A percentile compares a stretch with the other conserved stretches of the same genome.
phyloP scores from a whole-genome alignment of 75 land plant species.

The Selaginella moellendorffii region DNA sequence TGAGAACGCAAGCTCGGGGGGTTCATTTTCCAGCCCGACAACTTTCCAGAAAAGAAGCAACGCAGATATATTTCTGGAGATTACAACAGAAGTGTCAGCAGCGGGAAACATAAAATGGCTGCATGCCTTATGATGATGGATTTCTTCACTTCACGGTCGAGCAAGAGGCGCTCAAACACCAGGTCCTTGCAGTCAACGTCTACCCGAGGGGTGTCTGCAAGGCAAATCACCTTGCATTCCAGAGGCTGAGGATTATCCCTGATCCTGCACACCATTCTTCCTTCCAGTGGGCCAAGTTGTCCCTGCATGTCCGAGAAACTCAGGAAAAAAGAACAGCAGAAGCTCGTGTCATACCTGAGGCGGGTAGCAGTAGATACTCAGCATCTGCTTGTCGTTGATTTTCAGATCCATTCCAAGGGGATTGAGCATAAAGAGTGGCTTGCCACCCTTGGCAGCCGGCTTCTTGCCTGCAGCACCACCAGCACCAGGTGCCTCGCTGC shows the following conservation, averaged over 20 bases:
- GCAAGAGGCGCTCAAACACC: constrained; percentile 15
- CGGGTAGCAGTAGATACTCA: constrained; percentile 23
- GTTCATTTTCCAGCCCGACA: constrained; percentile 19
- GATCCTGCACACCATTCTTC: constrained; percentile 17
- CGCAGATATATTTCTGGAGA: constrained; percentile 15
- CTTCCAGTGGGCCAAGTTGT: constrained; percentile 16
- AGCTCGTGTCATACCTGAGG: constrained; percentile 8
- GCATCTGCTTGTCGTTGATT: constrained; percentile 14
- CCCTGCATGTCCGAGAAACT: constrained; percentile 12
- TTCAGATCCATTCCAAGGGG: constrained; percentile 24
- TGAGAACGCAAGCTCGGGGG: constrained; percentile 11
- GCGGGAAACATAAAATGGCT: background rate
- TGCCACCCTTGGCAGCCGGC: background rate
- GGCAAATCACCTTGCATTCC: constrained; percentile 13
- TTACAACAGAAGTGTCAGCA: background rate
- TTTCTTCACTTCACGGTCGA: constrained; percentile 10
- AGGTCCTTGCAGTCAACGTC: constrained; percentile 7
- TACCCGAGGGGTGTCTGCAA: constrained; percentile 21
- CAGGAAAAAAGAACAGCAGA: too few species aligned
- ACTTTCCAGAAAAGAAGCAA: constrained; percentile 19
- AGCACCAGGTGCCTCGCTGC: background rate
- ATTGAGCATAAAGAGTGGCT: constrained; percentile 12
- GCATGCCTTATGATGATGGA: constrained; percentile 14
- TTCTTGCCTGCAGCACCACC: background rate
- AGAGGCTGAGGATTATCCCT: constrained; percentile 14